A percentile compares a stretch with the other conserved stretches of the same genome.
phyloP scores from a whole-genome alignment of 1,139 yeast species.

The Tardiomyces digboiensis region DNA sequence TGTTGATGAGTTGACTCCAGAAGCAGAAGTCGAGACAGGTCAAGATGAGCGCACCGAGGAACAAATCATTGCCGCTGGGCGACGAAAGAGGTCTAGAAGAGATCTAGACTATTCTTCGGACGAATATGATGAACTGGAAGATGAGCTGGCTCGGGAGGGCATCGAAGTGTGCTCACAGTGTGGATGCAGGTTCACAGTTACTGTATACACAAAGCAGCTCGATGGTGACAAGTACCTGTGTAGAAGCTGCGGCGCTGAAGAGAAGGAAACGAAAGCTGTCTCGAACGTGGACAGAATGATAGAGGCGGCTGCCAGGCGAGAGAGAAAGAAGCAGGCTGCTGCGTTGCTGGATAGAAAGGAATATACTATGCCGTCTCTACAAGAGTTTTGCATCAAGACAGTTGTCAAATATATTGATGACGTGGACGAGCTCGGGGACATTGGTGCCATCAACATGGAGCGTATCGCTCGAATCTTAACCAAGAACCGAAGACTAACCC shows the following conservation, averaged over 20 bases:
- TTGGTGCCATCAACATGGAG: conserved; percentile 55
- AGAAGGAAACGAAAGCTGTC: conserved; percentile 10
- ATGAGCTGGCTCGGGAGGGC: conserved; percentile 11
- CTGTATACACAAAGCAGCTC: conserved; percentile 54
- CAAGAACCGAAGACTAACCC: conserved; percentile 68
- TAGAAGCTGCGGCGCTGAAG: conserved; percentile 41
- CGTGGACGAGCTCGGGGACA: conserved; percentile 71
- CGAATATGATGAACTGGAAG: conserved; percentile 6
- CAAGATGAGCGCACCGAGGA: background rate
- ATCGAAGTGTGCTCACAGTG: conserved; percentile 45
- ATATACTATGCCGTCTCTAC: conserved; percentile 54
- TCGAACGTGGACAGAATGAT: conserved; percentile 37
- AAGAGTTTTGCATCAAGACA: conserved; percentile 66
- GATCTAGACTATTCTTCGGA: background rate
- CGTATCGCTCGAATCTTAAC: conserved; percentile 69
- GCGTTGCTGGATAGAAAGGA: conserved; percentile 69
- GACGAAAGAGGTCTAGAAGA: conserved; percentile 5
- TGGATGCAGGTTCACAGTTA: conserved; percentile 42
- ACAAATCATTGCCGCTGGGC: conserved; percentile 4
- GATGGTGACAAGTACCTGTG: conserved; percentile 43
- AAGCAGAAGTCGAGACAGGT: conserved; percentile 1
- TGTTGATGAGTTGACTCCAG: conserved; percentile 15
- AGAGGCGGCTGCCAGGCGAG: conserved; percentile 56
- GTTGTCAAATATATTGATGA: conserved; percentile 68
- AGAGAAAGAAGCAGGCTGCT: conserved; percentile 70